Evolutionary conservation across 208 protist species (phyloP).

Genomic region (Leishmania tarentolae): DNA sequence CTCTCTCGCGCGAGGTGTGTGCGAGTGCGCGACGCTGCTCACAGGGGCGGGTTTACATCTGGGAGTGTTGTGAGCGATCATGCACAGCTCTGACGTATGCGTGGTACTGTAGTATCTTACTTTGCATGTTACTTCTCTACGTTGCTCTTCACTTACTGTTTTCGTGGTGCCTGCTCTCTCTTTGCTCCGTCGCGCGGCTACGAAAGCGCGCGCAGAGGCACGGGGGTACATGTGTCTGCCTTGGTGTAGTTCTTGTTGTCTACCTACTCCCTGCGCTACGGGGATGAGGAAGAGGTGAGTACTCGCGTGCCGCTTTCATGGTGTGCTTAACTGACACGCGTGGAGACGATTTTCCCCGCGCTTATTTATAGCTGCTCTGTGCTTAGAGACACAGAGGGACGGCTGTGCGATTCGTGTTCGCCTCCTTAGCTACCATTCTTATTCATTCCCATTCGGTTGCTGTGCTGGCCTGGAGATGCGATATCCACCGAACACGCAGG

Average conservation of each 20-base stretch:
- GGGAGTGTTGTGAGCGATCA: not conserved
- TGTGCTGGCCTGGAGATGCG: conserved; percentile 29
- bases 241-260: not conserved
- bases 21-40: not conserved
- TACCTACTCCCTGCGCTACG: not conserved
- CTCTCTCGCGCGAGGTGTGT: not conserved
- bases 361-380: not conserved
- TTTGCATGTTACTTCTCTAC: not conserved
- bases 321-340: not conserved
- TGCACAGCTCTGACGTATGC: not conserved
- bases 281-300: not conserved
- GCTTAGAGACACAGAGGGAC: not conserved
- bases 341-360: not conserved
- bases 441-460: not conserved
- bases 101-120: not conserved
- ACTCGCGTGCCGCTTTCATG: not conserved
- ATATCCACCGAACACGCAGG: conserved; percentile 41
- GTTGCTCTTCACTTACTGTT: not conserved
- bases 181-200: not conserved
- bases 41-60: not conserved
- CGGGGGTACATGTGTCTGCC: not conserved
- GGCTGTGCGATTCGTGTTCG: not conserved
- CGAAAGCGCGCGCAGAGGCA: not conserved
- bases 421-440: not conserved
- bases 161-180: not conserved